Evolutionary conservation across 1,284 basidiomycete genomes (phyloP), one percentile per base, ranked within the genome.

Genomic region (Naganishia albida): DNA sequence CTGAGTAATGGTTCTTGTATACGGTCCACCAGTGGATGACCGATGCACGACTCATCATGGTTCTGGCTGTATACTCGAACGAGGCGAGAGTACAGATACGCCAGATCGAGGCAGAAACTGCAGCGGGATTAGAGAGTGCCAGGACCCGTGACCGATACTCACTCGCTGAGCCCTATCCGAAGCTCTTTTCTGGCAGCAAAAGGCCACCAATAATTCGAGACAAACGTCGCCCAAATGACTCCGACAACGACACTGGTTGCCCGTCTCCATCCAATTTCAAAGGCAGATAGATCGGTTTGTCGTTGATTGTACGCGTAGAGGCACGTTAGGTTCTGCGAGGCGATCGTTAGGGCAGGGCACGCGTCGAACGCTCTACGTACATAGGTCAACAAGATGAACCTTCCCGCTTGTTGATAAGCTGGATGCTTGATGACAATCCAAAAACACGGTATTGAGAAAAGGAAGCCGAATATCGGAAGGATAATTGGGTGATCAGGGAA

Each of bases 381-480:
- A 64, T 78, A 79, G 3, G 78, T 90, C 55, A 94, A 80, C 30
- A 96, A 82, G n/a, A 92, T 87, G 78, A 96, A 94, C 28, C 93
- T 85, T 2, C 89, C 88, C 1, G 89, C 86, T 46, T 89, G 86
- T 12, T 88, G 85, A 70, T 90, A 91, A 67, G 86, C 81, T 0
- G 92, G 92, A 70, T 73, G 79, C 70, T 86, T 87, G 0, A 87
- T 85, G 71, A 94, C 93, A 73, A 88, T 87, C 77, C 91, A 93
- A 80, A 96, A 98, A 78, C 94, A 97, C 2, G 94, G 94, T 3
- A 96, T 81, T 1, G 92, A 93, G 76, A 92, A 95, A 69, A 96
- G 81, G 74, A 91, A 89, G 0, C 95, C 94, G 68, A 93, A 88
- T 44, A 91, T 79, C 1, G 91, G 86, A 16, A 98, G 82, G 1